Evolutionary conservation across 345 rosid genomes (phyloP), one percentile per base, ranked within the genome.

Genomic region (Gossypium bickii): DNA sequence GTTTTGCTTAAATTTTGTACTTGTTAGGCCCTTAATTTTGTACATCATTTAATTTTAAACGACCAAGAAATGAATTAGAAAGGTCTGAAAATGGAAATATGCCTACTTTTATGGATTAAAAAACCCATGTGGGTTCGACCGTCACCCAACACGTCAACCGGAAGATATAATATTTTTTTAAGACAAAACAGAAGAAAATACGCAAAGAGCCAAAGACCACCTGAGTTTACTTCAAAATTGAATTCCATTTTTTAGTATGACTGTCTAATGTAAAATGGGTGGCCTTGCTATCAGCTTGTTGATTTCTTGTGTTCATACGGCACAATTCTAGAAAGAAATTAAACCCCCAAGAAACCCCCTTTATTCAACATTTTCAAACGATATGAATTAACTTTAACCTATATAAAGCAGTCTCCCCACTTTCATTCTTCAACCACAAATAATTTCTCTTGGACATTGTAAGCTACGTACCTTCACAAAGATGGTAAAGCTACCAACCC

Each of bases 401-500:
- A 51, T 69, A 69, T 69, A 69, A 27, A 17, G 5, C 60, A 3
- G 22, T 18, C 15, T 48, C 45, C 73, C 45, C 45, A 27, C 17
- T 10, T 16, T 45, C 1, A 18, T 69, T 29, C 24, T 10, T 27
- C 10, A 49, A 25, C 24, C 52, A n/a, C 44, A 25, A 9, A 25
- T n/a, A 7, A 6, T 17, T 12, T 49, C 44, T 49, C 72, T 25
- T 22, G 6, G 48, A 64, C n/a, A 12, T 20, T 24, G 15, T 1
- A 24, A 18, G 12, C 44, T 13, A 65, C 15, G 3, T 20, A 48
- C 10, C 7, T 58, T 49, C 15, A 49, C 59, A 25, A 49, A 24
- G 43, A 82, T 82, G 85, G 81, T 18, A 69, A 83, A 67, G 71
- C 70, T 60, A 48, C 51, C 76, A 67, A 66, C 58, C 58, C 78